phyloP scores from a whole-genome alignment of 1,139 yeast species.

The Blastobotrys proliferans region DNA sequence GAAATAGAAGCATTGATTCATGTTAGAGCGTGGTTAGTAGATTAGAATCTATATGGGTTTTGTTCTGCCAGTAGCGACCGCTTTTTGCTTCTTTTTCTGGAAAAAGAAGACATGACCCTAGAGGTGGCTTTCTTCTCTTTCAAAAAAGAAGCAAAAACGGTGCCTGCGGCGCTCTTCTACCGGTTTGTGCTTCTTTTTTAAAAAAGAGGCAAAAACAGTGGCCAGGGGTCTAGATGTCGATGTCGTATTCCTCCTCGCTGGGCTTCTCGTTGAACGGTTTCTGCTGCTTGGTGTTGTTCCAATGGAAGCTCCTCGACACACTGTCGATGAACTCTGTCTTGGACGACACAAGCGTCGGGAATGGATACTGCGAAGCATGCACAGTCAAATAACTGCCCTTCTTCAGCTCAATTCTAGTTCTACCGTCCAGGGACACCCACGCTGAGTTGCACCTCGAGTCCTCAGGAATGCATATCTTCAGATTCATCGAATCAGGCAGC shows the following conservation, averaged over 20 bases:
- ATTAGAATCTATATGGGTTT: constrained; percentile 1
- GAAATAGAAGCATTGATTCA: constrained; percentile 27
- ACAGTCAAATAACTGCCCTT: constrained; percentile 77
- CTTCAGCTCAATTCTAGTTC: constrained; percentile 62
- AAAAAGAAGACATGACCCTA: background rate
- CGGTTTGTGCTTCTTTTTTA: background rate
- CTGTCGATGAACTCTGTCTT: constrained; percentile 78
- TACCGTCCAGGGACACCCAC: constrained; percentile 90
- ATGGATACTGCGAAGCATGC: constrained; percentile 75
- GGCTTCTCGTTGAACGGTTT: constrained; percentile 52
- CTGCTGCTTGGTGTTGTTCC: constrained; percentile 83
- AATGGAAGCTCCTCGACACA: constrained; percentile 75
- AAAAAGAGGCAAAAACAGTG: background rate
- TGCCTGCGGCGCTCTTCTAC: background rate
- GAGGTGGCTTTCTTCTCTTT: background rate
- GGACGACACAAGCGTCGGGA: constrained; percentile 76
- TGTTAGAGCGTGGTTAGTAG: constrained; percentile 24
- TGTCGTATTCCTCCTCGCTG: constrained; percentile 12
- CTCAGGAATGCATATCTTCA: constrained; percentile 71
- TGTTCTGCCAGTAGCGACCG: background rate
- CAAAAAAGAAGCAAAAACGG: no score
- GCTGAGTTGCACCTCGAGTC: constrained; percentile 73
- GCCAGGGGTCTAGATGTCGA: constrained; percentile 10
- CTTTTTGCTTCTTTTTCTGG: background rate
- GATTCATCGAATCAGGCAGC: constrained; percentile 78